A percentile compares a stretch with the other conserved stretches of the same genome.
These are phyloP conservation scores for Coniophora puteana DNA, from an alignment of 1,284 basidiomycete species.

Conservation along the genomic window DNA sequence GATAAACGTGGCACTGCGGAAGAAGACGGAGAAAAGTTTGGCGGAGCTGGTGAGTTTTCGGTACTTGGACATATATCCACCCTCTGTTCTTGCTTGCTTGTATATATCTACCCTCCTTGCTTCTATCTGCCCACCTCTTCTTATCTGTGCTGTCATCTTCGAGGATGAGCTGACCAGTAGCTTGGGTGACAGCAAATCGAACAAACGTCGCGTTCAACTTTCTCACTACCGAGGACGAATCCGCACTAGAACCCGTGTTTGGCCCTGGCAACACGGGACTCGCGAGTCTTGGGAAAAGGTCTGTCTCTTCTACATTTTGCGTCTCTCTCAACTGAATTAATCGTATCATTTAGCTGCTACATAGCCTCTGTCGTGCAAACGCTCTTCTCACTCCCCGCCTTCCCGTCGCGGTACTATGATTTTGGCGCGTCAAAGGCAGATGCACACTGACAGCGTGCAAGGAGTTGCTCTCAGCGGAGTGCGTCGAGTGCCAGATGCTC, in stretches of 20 bases:
- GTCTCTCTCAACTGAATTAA: slow-evolving; percentile 7
- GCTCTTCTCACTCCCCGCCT: slow-evolving; percentile 78
- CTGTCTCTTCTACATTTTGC: slow-evolving; percentile 10
- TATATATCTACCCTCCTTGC: too few species aligned
- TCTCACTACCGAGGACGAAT: slow-evolving; percentile 88
- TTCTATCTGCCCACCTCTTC: too few species aligned
- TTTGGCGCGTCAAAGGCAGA: slow-evolving; percentile 4
- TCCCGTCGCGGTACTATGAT: slow-evolving; percentile 69
- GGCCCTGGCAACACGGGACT: slow-evolving; percentile 90
- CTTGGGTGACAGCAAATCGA: slow-evolving; percentile 94
- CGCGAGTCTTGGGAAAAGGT: slow-evolving; percentile 93
- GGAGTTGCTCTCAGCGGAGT: slow-evolving; percentile 73
- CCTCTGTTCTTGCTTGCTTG: too few species aligned
- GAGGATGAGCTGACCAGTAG: too few species aligned
- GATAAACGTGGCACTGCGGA: slow-evolving; percentile 81
- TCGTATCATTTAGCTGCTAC: slow-evolving; percentile 70
- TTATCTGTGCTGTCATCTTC: too few species aligned
- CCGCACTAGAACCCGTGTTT: slow-evolving; percentile 84
- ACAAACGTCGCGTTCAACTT: slow-evolving; percentile 94
- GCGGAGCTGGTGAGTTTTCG: slow-evolving; percentile 87
- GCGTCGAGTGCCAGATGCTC: slow-evolving; percentile 92
- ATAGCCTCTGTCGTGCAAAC: slow-evolving; percentile 93
- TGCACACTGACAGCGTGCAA: slow-evolving; percentile 58
- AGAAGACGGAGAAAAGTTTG: slow-evolving; percentile 97
- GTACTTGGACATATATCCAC: too few species aligned